Base-by-base conservation (phyloP, 176 grass and related monocot genomes). In the Triticum timopheevii region DNA sequence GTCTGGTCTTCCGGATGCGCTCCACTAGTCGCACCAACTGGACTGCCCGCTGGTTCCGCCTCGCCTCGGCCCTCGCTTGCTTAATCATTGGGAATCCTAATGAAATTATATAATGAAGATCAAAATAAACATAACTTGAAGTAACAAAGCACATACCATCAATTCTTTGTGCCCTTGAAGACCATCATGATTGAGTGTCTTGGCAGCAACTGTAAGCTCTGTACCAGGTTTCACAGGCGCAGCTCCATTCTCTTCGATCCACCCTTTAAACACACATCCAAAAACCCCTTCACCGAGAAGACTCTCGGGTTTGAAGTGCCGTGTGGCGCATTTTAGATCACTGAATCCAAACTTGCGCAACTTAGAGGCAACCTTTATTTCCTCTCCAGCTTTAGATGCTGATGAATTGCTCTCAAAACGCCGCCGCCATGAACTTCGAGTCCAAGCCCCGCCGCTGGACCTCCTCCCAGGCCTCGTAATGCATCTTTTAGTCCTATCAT, bases 91-190 rank as follows among this genome's bases (percentile, higher is more conserved):
- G 3, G 40, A 45, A 47, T 70, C 73, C 5, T 80, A 78, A 85
- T 59, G 42, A 23, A 64, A 70, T 78, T 45, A 6, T 5, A 28
- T 36, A 80, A 19, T 1, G 7, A 67, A 80, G 25, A n/a, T 76
- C 42, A 13, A 47, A 77, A 52, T 67, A 83, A 81, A 82, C 27
- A 65, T 34, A 67, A 77, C n/a, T 66, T 56, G 36, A 45, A 73
- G 28, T 42, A 84, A 73, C 7, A 85, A 65, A 79, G 72, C 35
- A 83, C 90, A 64, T 86, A 95, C 94, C 91, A 95, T 84, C 94
- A 91, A 95, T 84, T 95, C 94, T 93, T 93, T 95, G 45, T 95
- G 94, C 63, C 94, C 94, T 95, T 95, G 94, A 87, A 95, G 91
- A 61, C 94, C 94, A 45, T 95, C 94, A 88, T 95, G 94, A 73